These are phyloP conservation scores for Penicillium longicatenatum DNA, from an alignment of 495 filamentous ascomycete species.

Conservation along the genomic window DNA sequence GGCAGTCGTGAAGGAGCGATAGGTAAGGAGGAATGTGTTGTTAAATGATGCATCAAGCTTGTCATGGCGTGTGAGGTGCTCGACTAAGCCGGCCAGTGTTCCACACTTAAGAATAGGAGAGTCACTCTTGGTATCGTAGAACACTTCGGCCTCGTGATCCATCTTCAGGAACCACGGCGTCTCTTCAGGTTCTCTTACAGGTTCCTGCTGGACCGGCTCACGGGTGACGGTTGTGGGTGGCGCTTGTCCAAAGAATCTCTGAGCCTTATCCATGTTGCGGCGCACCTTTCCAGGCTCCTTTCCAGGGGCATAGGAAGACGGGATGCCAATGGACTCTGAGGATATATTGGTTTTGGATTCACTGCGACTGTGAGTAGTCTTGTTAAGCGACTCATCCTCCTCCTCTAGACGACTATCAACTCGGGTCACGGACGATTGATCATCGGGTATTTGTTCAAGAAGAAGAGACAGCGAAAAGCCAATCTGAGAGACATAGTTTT, in stretches of 20 bases:
- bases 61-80: constrained; percentile 94
- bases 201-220: constrained; percentile 46
- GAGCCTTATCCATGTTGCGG: constrained; percentile 77
- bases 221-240: constrained; percentile 54
- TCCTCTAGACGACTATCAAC: constrained; percentile 43
- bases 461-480: constrained; percentile 85
- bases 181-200: constrained; percentile 64
- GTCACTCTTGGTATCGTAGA: constrained; percentile 78
- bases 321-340: constrained; percentile 56
- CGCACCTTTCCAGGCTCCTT: constrained; percentile 61
- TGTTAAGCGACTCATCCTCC: constrained; percentile 28
- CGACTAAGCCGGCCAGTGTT: constrained; percentile 86
- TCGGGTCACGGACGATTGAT: constrained; percentile 28
- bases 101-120: constrained; percentile 81
- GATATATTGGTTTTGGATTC: constrained; percentile 37
- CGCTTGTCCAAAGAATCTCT: constrained; percentile 87
- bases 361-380: constrained; percentile 32
- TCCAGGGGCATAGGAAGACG: constrained; percentile 65
- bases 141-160: constrained; percentile 87
- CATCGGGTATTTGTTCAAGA: constrained; percentile 69
- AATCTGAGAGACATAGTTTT: constrained; percentile 83
- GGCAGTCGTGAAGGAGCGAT: constrained; percentile 90
- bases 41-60: constrained; percentile 95
- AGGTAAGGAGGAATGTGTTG: constrained; percentile 95
- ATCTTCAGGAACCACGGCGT: constrained; percentile 81